Evolutionary conservation across 2,329 filamentous ascomycete species (phyloP), one percentile per base, ranked within the genome.

Genomic region (Teratosphaeria nubilosa): DNA sequence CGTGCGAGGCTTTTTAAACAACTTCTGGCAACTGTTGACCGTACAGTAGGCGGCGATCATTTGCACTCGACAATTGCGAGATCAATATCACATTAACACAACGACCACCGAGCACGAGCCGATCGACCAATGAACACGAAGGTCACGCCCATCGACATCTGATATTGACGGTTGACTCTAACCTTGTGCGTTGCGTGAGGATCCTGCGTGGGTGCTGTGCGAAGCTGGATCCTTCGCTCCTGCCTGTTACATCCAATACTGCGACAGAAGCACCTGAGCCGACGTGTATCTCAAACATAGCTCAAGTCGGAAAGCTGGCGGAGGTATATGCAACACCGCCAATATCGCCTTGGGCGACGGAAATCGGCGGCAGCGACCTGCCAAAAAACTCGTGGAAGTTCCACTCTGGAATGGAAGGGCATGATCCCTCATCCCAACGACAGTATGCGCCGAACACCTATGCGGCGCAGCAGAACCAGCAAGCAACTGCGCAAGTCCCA

Each of bases 401-500:
- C 48, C 53, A 60, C 54, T 62, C 63, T 66, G 67, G 66, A 62
- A 70, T 70, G 68, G 68, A 70, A 65, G 68, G 69, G 58, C 64
- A 70, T 69, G 68, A 70, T 60, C 65, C 66, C 59, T 53, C 51
- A 34, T 64, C 68, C 58, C 64, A 68, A 64, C 64, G 67, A 66
- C 66, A 68, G 63, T 70, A 70, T 65, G 68, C 66, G 63, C 64
- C 64, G 58, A 64, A 63, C 56, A 58, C 66, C 51, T 70, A 69
- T 58, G 62, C 63, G 45, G 56, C 63, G 53, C 66, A 63, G 59
- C 68, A 69, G 52, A 62, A 64, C 56, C 62, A 64, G 59, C 66
- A 65, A 52, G 55, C 57, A 16, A 62, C 58, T 56, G 73, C 63
- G 69, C 73, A 66, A 45, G 65, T 72, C 58, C 69, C 73, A 61